Base-by-base conservation (phyloP, 306 rosid genomes). In the Glycine soja region DNA sequence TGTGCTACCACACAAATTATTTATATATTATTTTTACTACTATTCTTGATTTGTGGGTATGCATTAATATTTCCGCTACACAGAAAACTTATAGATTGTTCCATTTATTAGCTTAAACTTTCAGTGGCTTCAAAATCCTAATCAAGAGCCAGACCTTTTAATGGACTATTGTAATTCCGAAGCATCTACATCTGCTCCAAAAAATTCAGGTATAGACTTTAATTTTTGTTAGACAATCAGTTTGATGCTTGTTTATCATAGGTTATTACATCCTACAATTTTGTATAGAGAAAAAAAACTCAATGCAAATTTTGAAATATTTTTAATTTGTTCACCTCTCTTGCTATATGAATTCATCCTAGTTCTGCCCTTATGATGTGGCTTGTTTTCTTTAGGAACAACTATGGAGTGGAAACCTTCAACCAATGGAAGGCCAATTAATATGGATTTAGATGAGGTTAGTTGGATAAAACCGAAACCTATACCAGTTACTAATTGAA, bases 191-290 rank as follows among this genome's bases (percentile, higher is more conserved):
- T 59, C 30, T 14, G 8, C 48, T 63, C 16, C 14, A 36, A 5
- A 42, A 66, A 38, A 52, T 53, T 46, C 38, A 66, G 74, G 75
- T 66, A 77, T 66, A 0, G 8, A 6, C 8, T 76, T 76, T 76
- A 4, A 64, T 30, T 59, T 46, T 61, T 19, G 13, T 10, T 11
- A 45, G 15, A 9, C 0, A 18, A 71, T 52, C 2, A 30, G 14
- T 50, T 76, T 76, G 14, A 76, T 62, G 58, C 45, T 46, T 75
- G 3, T 38, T 61, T 8, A 40, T 40, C 5, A 11, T 7, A 56
- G 8, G 10, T 16, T 42, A 5, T 13, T 13, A 13, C 47, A 40
- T 0, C 10, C n/a, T 32, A 24, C 30, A 24, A 24, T 24, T 24
- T 24, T 24, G 30, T 24, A 24, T 24, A 24, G 30, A 19, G 1